Evolutionary conservation across 805 yeast species (phyloP).

Genomic region (Yamadazyma akitaensis): DNA sequence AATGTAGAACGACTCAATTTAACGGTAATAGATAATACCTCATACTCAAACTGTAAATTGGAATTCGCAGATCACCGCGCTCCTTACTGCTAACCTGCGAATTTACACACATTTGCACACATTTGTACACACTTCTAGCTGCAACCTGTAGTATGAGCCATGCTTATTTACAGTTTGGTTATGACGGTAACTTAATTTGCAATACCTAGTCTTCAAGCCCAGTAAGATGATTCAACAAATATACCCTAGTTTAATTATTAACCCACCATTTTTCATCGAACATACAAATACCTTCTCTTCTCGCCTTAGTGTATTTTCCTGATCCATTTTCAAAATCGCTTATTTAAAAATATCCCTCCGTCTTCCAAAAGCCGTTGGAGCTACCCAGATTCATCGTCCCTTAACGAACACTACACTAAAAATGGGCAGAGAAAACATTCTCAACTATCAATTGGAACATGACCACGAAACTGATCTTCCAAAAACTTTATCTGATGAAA

Average conservation of each 20-base stretch:
- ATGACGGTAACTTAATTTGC: not conserved
- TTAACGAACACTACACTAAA: constrained; percentile 4
- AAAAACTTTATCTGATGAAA: not conserved
- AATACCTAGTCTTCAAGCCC: not conserved
- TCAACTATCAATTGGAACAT: constrained; percentile 38
- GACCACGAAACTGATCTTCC: constrained; percentile 35
- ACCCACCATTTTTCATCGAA: not conserved
- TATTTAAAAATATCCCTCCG: not conserved
- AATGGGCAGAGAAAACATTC: constrained; percentile 43
- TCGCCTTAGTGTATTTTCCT: not conserved
- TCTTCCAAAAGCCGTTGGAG: not conserved
- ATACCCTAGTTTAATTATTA: not conserved
- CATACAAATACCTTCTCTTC: not conserved
- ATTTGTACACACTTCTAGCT: no score
- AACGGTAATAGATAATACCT: not conserved
- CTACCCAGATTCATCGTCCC: not conserved
- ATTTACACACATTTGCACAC: not conserved
- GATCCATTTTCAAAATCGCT: not conserved
- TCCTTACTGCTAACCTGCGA: not conserved
- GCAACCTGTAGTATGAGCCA: not conserved
- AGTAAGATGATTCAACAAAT: constrained; percentile 3
- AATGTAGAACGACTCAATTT: not conserved
- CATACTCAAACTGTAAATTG: constrained; percentile 3
- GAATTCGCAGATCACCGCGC: not conserved
- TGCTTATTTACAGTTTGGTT: not conserved